Base-by-base conservation (phyloP, 108 stramenopile genomes). In the Aureococcus anophagefferens region DNA sequence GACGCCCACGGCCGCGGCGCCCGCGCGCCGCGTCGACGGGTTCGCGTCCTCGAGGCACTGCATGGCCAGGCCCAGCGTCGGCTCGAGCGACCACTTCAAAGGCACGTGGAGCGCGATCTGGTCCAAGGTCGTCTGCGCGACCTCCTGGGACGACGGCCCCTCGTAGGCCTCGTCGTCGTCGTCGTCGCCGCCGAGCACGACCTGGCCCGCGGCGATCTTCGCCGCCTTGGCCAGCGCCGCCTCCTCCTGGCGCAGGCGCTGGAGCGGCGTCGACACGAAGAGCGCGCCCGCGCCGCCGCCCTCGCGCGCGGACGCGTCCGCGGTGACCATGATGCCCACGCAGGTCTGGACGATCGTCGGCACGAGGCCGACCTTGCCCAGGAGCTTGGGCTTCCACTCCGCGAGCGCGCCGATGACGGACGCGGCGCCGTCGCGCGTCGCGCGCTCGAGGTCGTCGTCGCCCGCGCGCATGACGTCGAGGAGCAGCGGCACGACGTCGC, bases 91-190 rank as follows among this genome's bases (percentile, higher is more conserved):
- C 77, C 89, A 92, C 77, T 95, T 98, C 70, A 91, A 89, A 18
- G 97, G 94, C 21, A 98, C 79, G 78, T 94, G 89, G 69, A 96
- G 92, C 33, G 97, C 97, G 70, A 98, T 74, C 89, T 90, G 89
- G 74, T 98, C 97, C 65, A 98, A 78, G 25, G 90, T 91, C 28
- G 91, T 90, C 74, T 98, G 95, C 16, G 97, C 95, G 84, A 98
- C 93, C 44, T 87, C 84, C 37, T 94, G 95, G 73, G 91, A 85
- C 30, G 90, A 94, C 25, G 92, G 89, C 28, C 87, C 86, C 63
- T 91, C 91, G 66, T 81, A 71, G 37, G 88, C 88, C 46, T 83
- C 85, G 33, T 87, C 87, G 33, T 87, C 88, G 64, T 87, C 87
- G 5, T 85, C 82, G 64, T 88, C 88, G 30, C 88, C 89, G 17